A percentile compares a stretch with the other conserved stretches of the same genome.
Evolutionary conservation across 495 filamentous ascomycete genomes (phyloP).

Genomic region (Chaetomidium leptoderma): DNA sequence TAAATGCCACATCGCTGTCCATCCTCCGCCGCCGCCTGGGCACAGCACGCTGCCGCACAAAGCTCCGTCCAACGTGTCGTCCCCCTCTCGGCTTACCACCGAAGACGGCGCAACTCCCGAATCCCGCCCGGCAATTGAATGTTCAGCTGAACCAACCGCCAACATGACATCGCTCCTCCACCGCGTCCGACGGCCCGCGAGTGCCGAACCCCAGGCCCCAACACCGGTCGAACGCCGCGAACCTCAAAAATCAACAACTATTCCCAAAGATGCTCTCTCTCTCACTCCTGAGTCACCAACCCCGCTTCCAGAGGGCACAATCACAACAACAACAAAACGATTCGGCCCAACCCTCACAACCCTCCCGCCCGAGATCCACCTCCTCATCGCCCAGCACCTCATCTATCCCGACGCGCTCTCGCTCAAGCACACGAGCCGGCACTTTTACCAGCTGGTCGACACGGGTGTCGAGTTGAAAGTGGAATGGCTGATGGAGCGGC

Average conservation of each 20-base stretch:
- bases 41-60: background rate
- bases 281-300: too few relatives aligned
- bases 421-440: slow-evolving; percentile 58
- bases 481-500: slow-evolving; percentile 61
- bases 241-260: background rate
- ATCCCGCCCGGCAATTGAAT: slow-evolving; percentile 4
- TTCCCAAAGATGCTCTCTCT: background rate
- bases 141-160: background rate
- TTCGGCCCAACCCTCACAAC: slow-evolving; percentile 7
- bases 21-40: background rate
- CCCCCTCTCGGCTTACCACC: background rate
- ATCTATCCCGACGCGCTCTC: slow-evolving; percentile 56
- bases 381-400: slow-evolving; percentile 48
- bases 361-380: slow-evolving; percentile 62
- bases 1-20: background rate
- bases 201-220: background rate
- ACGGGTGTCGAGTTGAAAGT: slow-evolving; percentile 63
- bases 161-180: slow-evolving; percentile 3
- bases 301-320: background rate
- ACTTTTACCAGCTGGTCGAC: slow-evolving; percentile 61
- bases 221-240: too few relatives aligned
- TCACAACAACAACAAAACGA: too few relatives aligned
- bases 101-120: background rate
- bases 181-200: slow-evolving; percentile 1
- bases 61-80: background rate